Conservation (phyloP, 176 grass and related monocot genomes). For the Bromus sterilis region DNA sequence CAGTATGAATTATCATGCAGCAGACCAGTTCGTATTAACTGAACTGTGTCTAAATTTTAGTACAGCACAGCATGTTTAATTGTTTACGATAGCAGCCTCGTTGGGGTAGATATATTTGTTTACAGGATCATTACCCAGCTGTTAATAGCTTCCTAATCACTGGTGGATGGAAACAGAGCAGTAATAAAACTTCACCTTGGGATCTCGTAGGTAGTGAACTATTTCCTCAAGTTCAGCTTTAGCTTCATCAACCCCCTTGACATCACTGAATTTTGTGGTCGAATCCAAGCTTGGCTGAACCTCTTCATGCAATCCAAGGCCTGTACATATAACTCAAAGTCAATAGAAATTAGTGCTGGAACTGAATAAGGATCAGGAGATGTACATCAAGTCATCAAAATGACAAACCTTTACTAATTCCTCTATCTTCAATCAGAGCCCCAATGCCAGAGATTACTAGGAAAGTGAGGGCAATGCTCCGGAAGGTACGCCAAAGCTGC, state of each 20-base stretch:
- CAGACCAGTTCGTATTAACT: background rate
- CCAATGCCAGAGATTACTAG: constrained; percentile 88
- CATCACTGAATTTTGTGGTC: constrained; percentile 86
- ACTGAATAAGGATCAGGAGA: background rate
- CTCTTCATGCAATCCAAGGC: constrained; percentile 81
- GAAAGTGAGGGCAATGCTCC: constrained; percentile 81
- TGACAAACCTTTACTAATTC: constrained; percentile 84
- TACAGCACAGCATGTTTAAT: background rate
- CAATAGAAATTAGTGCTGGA: background rate
- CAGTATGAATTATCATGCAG: background rate
- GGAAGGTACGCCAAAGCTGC: constrained; percentile 91
- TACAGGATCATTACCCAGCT: background rate
- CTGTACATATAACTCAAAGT: constrained; percentile 37
- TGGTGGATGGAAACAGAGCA: background rate
- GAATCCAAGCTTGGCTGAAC: constrained; percentile 88
- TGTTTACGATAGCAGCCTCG: background rate
- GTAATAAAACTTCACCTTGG: constrained; percentile 55
- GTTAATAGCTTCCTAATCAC: background rate
- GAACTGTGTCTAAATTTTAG: background rate
- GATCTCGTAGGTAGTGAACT: constrained; percentile 96
- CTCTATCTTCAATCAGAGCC: constrained; percentile 89
- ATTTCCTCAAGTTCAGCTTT: constrained; percentile 99
- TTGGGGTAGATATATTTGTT: background rate
- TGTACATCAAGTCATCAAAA: background rate
- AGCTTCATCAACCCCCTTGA: constrained; percentile 93